These are phyloP conservation scores for Theobroma grandiflorum DNA, from an alignment of 441 rosid species.

Conservation along the genomic window DNA sequence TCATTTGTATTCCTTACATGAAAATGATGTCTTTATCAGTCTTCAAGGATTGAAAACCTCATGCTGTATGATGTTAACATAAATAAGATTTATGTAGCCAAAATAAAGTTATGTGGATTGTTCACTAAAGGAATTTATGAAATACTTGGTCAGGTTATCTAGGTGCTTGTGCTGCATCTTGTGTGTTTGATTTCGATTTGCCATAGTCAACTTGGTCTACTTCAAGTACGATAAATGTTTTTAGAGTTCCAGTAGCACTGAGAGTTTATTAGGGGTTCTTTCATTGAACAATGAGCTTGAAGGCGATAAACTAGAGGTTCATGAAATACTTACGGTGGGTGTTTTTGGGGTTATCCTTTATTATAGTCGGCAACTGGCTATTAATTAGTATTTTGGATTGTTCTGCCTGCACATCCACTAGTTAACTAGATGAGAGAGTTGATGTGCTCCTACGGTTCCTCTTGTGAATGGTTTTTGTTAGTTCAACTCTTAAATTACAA, in stretches of 20 bases:
- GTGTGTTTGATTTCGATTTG: not conserved
- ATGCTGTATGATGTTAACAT: not conserved
- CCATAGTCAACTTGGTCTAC: not conserved
- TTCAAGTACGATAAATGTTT: not conserved
- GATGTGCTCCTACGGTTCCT: not conserved
- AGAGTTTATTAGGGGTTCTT: not conserved
- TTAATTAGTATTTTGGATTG: not conserved
- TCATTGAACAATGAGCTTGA: slow-evolving; percentile 4
- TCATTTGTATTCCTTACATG: not conserved
- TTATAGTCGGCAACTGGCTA: not conserved
- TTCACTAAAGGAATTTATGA: slow-evolving; percentile 3
- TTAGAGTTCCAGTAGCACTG: not conserved
- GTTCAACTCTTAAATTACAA: not conserved
- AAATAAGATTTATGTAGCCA: not conserved
- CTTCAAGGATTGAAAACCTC: not conserved
- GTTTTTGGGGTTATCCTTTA: not conserved
- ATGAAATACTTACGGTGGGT: not conserved
- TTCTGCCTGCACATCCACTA: not conserved
- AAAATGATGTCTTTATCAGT: not conserved
- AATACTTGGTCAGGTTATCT: not conserved
- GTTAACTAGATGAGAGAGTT: not conserved
- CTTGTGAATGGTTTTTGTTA: not conserved
- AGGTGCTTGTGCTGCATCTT: not conserved
- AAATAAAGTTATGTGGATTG: not conserved
- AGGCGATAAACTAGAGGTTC: not conserved